phyloP scores from a whole-genome alignment of 1,284 basidiomycete species.

The Tausonia pullulans region DNA sequence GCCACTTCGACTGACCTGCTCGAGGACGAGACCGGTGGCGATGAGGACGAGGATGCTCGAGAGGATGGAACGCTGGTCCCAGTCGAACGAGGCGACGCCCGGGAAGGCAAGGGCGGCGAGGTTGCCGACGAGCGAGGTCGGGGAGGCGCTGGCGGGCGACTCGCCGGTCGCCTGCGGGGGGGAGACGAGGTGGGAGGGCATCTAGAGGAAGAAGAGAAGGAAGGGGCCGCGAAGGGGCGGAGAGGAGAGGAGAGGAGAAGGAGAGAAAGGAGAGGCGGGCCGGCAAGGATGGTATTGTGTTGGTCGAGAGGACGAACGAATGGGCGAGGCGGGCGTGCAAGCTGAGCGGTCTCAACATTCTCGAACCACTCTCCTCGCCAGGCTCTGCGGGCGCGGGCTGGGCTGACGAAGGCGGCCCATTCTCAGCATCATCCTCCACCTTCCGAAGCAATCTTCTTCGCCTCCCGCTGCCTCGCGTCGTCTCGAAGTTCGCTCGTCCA shows the following conservation, averaged over 20 bases:
- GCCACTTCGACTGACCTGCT: slow-evolving; percentile 21
- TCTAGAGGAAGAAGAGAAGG: neutral
- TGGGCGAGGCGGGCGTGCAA: no score
- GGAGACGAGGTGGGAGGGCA: slow-evolving; percentile 1
- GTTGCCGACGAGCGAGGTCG: neutral
- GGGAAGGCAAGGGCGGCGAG: neutral
- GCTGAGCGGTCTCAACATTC: no score
- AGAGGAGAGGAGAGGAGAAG: neutral
- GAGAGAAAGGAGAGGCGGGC: neutral
- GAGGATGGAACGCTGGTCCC: slow-evolving; percentile 1
- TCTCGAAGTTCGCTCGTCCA: no score
- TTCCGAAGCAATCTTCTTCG: no score
- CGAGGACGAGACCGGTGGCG: slow-evolving; percentile 32
- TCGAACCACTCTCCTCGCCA: no score
- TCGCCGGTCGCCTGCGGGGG: neutral
- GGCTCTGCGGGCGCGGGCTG: no score
- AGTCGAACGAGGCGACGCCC: neutral
- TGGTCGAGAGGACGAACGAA: no score
- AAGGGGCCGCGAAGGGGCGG: neutral
- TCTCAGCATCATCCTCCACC: no score
- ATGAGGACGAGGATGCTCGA: slow-evolving; percentile 31
- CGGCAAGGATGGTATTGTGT: neutral
- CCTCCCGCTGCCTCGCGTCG: no score
- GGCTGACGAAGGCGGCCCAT: no score
- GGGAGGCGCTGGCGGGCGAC: neutral